Percentiles rank a stretch among this genome's conserved stretches.
These are phyloP conservation scores for Myriosclerotinia scirpicola DNA, from an alignment of 2,329 filamentous ascomycete species.

Conservation along the genomic window DNA sequence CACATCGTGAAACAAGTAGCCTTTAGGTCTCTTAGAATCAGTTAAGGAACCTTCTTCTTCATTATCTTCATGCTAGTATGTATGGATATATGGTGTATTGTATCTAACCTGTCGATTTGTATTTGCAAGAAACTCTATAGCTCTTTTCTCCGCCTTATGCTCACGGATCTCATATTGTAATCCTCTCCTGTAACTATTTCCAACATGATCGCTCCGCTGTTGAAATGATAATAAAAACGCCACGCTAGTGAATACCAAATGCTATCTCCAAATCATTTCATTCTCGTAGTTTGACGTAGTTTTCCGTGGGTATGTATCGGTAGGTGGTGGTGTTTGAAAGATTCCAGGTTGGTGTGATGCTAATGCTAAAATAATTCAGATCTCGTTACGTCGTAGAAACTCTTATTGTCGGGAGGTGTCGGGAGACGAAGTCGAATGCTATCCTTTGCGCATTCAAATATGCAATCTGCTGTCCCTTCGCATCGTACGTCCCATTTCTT, in stretches of 20 bases:
- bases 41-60: neutral
- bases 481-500: neutral
- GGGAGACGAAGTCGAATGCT: neutral
- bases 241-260: neutral
- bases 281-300: neutral
- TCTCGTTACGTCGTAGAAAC: neutral
- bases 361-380: neutral
- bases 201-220: neutral
- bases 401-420: neutral
- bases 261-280: neutral
- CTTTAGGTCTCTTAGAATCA: no score
- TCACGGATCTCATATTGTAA: neutral
- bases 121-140: neutral
- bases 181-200: neutral
- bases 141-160: neutral
- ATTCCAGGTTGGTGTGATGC: neutral
- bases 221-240: neutral
- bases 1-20: no score
- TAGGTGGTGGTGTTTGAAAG: neutral
- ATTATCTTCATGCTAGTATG: neutral
- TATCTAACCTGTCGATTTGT: neutral
- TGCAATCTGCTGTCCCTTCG: neutral
- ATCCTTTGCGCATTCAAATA: neutral
- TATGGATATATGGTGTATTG: neutral
- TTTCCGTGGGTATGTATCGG: neutral